Percentiles rank a stretch among this genome's conserved stretches.
Conservation (phyloP, 1,139 yeast genomes). For the Pichia norvegensis region DNA sequence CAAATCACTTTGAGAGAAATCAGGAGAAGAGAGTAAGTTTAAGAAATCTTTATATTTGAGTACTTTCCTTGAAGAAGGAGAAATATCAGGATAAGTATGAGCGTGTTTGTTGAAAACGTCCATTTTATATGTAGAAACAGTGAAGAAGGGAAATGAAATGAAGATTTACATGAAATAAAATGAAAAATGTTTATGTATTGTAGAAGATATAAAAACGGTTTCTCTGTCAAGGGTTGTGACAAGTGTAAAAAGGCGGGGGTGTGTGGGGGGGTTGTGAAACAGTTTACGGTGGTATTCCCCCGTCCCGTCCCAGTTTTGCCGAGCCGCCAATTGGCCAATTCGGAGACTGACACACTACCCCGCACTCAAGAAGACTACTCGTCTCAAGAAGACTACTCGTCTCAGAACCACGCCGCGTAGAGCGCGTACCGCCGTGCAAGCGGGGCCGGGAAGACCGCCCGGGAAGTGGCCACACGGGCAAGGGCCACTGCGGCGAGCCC, state of each 20-base stretch:
- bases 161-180: too few species aligned
- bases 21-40: constrained; percentile 15
- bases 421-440: neutral
- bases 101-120: constrained; percentile 17
- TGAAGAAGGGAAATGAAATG: neutral
- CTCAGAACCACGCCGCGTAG: neutral
- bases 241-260: too few species aligned
- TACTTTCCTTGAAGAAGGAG: constrained; percentile 15
- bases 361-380: neutral
- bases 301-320: too few species aligned
- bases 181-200: neutral
- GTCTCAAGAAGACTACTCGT: neutral
- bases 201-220: too few species aligned
- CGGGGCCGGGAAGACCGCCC: neutral
- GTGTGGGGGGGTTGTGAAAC: too few species aligned
- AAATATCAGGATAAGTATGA: constrained; percentile 20
- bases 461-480: neutral
- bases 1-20: constrained; percentile 16
- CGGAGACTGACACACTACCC: neutral
- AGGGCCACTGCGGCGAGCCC: neutral
- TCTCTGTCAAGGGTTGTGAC: too few species aligned
- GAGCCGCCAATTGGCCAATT: too few species aligned
- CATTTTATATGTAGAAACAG: too few species aligned
- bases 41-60: constrained; percentile 24
- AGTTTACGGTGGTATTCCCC: too few species aligned